These are phyloP conservation scores for Epichloe amarillans DNA, from an alignment of 2,329 filamentous ascomycete species.

Conservation along the genomic window DNA sequence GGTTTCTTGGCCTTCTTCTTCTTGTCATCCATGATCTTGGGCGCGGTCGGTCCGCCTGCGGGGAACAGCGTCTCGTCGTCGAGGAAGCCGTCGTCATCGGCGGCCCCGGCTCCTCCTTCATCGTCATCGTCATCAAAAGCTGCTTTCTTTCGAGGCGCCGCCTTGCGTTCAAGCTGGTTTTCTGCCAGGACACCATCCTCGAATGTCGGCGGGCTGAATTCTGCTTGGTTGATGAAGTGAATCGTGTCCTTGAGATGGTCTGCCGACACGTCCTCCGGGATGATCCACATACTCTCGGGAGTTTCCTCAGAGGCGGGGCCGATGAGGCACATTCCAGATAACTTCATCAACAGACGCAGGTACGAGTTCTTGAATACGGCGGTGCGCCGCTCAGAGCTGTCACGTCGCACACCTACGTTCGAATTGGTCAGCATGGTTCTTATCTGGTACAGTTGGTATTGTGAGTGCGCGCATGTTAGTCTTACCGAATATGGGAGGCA, in stretches of 20 bases:
- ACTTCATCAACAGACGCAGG: slow-evolving; percentile 69
- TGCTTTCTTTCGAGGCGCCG: slow-evolving; percentile 38
- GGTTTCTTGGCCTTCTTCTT: slow-evolving; percentile 38
- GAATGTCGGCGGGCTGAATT: slow-evolving; percentile 65
- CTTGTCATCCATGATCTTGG: slow-evolving; percentile 39
- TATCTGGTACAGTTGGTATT: neutral
- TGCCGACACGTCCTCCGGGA: slow-evolving; percentile 53
- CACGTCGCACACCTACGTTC: slow-evolving; percentile 40
- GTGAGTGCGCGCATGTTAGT: neutral
- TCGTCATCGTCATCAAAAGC: slow-evolving; percentile 61
- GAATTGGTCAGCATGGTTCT: slow-evolving; percentile 11
- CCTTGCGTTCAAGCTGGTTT: slow-evolving; percentile 65
- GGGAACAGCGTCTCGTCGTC: slow-evolving; percentile 53
- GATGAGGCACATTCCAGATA: slow-evolving; percentile 55
- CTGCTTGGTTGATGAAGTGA: slow-evolving; percentile 62
- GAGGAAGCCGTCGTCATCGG: slow-evolving; percentile 16
- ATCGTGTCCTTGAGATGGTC: slow-evolving; percentile 53
- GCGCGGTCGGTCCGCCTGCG: slow-evolving; percentile 48
- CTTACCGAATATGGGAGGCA: slow-evolving; percentile 22
- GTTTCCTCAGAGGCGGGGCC: slow-evolving; percentile 49
- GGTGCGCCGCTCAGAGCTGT: slow-evolving; percentile 50
- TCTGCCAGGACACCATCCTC: slow-evolving; percentile 63
- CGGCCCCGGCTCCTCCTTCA: slow-evolving; percentile 14
- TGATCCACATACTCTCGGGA: slow-evolving; percentile 62
- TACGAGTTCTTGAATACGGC: slow-evolving; percentile 85